Evolutionary conservation across 2,329 filamentous ascomycete species (phyloP), one percentile per base, ranked within the genome.

Genomic region (Colletotrichum sp.): DNA sequence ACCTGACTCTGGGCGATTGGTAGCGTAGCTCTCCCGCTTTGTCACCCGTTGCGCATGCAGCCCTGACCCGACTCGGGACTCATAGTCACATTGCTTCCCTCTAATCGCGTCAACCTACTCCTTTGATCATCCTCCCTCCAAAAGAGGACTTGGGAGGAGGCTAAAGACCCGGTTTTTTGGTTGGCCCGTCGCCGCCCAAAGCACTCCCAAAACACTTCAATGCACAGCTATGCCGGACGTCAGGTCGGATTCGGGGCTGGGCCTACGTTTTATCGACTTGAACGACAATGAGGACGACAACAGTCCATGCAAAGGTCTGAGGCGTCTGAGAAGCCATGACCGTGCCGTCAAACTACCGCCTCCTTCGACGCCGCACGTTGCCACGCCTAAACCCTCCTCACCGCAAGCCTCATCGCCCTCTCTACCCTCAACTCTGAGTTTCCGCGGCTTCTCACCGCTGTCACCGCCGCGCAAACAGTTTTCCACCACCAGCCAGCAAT

Each of bases 381-480:
- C 62, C 25, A 72, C 68, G 27, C 72, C 68, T 62, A 60, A 75
- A 28, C 43, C 77, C 8, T 76, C 78, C 22, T 77, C 77, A 55
- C 76, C 78, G 6, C 80, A 77, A 32, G 77, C 76, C 62, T 79
- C 79, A 27, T 78, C 78, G n/a, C 77, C 79, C 15, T 71, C 70
- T 70, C 77, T 77, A n/a, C 76, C 77, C 8, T 79, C 79, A 55
- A 75, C 80, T 48, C 79, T 83, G 76, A 82, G 79, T 66, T 78
- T 77, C 55, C 77, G 82, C 9, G 81, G 80, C 66, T 82, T 84
- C 25, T 81, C 82, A 43, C 80, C 81, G n/a, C 78, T 82, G 39
- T 81, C 82, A 52, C 81, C 82, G n/a, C 74, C 84, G 25, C 78
- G 79, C 58, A 80, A 81, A 22, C 81, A 82, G 64, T 79, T 81